These are phyloP conservation scores for Amanita exitialis DNA, from an alignment of 768 basidiomycete genomes.

Conservation along the genomic window DNA sequence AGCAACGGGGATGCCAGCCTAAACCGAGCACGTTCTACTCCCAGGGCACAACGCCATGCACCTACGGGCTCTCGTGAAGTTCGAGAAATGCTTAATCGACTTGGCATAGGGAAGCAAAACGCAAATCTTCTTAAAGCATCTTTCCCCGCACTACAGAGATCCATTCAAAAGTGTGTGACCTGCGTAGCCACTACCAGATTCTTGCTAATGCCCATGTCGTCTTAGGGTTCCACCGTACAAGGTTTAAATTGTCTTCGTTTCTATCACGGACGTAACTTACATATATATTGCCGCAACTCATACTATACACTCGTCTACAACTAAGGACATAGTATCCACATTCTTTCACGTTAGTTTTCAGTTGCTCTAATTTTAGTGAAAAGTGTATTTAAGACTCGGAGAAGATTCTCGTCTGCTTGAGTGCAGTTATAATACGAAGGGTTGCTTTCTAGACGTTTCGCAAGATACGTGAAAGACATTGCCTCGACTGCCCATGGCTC, in stretches of 20 bases:
- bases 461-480: slow-evolving; percentile 76
- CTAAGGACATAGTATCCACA: neutral
- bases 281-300: neutral
- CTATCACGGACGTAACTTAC: slow-evolving; percentile 1
- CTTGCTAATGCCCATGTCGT: neutral
- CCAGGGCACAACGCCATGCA: slow-evolving; percentile 38
- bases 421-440: slow-evolving; percentile 75
- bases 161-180: slow-evolving; percentile 1
- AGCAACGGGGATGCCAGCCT: slow-evolving; percentile 26
- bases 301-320: neutral
- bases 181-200: neutral
- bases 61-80: slow-evolving; percentile 51
- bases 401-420: slow-evolving; percentile 46
- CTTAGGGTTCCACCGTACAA: slow-evolving; percentile 5
- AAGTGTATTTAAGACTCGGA: slow-evolving; percentile 51
- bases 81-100: slow-evolving; percentile 67
- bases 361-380: neutral
- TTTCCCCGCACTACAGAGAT: slow-evolving; percentile 36
- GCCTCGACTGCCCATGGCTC: slow-evolving; percentile 68
- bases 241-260: neutral
- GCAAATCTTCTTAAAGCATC: slow-evolving; percentile 60
- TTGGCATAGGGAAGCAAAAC: slow-evolving; percentile 75
- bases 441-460: slow-evolving; percentile 62
- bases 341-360: slow-evolving; percentile 3
- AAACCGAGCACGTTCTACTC: slow-evolving; percentile 43